These are phyloP conservation scores for Cyphellophora attinorum DNA, from an alignment of 2,329 filamentous ascomycete species.

Conservation along the genomic window DNA sequence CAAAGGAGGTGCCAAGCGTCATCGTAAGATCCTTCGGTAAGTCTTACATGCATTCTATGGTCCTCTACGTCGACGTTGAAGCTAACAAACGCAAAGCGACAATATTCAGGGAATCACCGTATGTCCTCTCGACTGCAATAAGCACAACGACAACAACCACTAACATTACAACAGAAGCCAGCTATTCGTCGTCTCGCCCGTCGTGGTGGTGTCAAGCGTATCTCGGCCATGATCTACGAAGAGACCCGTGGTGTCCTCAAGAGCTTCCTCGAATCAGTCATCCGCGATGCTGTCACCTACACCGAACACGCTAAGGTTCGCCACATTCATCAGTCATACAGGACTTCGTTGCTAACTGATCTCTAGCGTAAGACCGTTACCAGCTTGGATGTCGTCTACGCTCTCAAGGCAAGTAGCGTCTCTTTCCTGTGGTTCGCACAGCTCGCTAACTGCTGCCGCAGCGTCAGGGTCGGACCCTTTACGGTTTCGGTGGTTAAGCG, in stretches of 20 bases:
- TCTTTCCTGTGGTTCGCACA: too few species aligned
- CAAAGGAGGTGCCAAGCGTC: slow-evolving; percentile 46
- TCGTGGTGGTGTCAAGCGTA: slow-evolving; percentile 98
- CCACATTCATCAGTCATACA: too few species aligned
- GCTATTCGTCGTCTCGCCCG: slow-evolving; percentile 45
- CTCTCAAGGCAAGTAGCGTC: too few species aligned
- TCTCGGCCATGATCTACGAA: slow-evolving; percentile 82
- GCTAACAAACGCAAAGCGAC: too few species aligned
- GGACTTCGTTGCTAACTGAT: too few species aligned
- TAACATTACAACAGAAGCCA: too few species aligned
- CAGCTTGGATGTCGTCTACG: slow-evolving; percentile 58
- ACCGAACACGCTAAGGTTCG: too few species aligned
- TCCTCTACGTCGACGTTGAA: too few species aligned
- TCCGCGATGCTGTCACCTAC: slow-evolving; percentile 68
- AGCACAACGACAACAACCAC: too few species aligned
- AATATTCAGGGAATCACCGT: slow-evolving; percentile 47
- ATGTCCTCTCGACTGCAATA: too few species aligned
- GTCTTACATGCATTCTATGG: too few species aligned
- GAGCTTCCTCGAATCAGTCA: slow-evolving; percentile 65
- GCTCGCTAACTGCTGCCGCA: too few species aligned
- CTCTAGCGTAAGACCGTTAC: slow-evolving; percentile 75
- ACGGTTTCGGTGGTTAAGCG: slow-evolving; percentile 68
- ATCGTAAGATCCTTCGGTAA: slow-evolving; percentile 46
- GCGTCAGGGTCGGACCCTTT: slow-evolving; percentile 62
- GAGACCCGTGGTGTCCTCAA: slow-evolving; percentile 69